Conservation (phyloP, 2,329 filamentous ascomycete genomes). For the Arthrobotrys sphaeroides region DNA sequence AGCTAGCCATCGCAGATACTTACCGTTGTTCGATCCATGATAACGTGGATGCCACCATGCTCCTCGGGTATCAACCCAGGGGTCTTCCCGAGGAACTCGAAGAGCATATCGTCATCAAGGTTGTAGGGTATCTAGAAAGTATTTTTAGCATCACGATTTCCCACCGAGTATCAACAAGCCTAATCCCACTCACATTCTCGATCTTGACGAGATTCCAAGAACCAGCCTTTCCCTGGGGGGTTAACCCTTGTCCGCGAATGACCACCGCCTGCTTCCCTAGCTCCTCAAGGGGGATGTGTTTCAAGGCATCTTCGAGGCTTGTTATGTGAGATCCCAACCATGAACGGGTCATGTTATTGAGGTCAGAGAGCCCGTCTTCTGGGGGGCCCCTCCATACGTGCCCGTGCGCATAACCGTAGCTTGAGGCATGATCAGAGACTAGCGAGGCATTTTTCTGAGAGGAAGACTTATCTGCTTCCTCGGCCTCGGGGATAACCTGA, state of each 20-base stretch:
- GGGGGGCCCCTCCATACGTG: background rate
- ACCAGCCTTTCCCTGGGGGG: background rate
- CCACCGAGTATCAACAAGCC: no score
- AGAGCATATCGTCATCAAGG: conserved; percentile 60
- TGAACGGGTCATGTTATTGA: conserved; percentile 16
- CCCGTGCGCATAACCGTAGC: background rate
- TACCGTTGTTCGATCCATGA: conserved; percentile 68
- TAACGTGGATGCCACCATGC: conserved; percentile 67
- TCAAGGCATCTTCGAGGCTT: conserved; percentile 29
- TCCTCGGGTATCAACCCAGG: conserved; percentile 67
- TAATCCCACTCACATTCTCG: conserved; percentile 28
- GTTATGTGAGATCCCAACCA: conserved; percentile 36
- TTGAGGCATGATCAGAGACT: background rate
- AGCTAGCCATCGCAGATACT: background rate
- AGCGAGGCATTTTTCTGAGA: background rate
- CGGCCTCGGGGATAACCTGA: background rate
- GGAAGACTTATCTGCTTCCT: background rate
- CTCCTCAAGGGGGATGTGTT: conserved; percentile 41
- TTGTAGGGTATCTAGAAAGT: conserved; percentile 46
- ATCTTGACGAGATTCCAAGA: conserved; percentile 52
- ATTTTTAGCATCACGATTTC: background rate
- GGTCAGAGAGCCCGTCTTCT: conserved; percentile 6
- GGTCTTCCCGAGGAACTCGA: conserved; percentile 70
- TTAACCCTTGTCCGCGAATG: background rate
- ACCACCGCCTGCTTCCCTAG: conserved; percentile 34